Conservation (phyloP, 2,329 filamentous ascomycete genomes). For the Fonsecaea pugnacius region DNA sequence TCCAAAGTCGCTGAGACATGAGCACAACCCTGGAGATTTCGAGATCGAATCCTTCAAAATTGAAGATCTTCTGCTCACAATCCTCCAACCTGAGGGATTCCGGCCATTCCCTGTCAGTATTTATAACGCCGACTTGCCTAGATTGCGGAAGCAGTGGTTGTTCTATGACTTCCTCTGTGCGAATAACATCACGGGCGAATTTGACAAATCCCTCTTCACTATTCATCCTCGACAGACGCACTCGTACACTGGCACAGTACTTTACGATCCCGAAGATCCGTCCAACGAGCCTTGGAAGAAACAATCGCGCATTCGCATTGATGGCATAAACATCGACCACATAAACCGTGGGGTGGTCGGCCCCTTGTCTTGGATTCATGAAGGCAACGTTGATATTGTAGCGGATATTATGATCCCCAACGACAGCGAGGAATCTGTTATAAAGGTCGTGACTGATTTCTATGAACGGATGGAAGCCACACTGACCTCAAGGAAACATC, state of each 20-base stretch:
- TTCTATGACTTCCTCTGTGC: conserved; percentile 97
- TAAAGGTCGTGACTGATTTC: conserved; percentile 94
- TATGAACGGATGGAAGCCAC: conserved; percentile 89
- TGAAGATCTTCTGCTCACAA: conserved; percentile 86
- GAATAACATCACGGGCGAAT: conserved; percentile 94
- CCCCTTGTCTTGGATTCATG: conserved; percentile 96
- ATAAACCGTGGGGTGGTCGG: conserved; percentile 91
- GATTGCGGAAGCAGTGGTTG: conserved; percentile 91
- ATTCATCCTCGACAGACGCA: conserved; percentile 94
- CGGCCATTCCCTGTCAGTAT: conserved; percentile 96
- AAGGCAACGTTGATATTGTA: conserved; percentile 95
- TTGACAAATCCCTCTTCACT: conserved; percentile 93
- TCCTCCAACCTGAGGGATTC: conserved; percentile 88
- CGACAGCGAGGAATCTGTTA: conserved; percentile 84
- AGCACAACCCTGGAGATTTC: conserved; percentile 89
- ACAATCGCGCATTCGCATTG: conserved; percentile 87
- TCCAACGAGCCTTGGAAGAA: conserved; percentile 85
- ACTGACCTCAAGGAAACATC: conserved; percentile 30
- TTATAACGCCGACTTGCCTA: conserved; percentile 90
- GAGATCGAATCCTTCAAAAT: conserved; percentile 97
- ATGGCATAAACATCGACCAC: conserved; percentile 92
- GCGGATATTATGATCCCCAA: conserved; percentile 93
- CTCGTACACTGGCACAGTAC: conserved; percentile 69
- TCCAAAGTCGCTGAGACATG: conserved; percentile 83
- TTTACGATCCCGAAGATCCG: conserved; percentile 51